Evolutionary conservation across 129 eudicot genomes (phyloP).

Genomic region (Scalesia atractyloides): DNA sequence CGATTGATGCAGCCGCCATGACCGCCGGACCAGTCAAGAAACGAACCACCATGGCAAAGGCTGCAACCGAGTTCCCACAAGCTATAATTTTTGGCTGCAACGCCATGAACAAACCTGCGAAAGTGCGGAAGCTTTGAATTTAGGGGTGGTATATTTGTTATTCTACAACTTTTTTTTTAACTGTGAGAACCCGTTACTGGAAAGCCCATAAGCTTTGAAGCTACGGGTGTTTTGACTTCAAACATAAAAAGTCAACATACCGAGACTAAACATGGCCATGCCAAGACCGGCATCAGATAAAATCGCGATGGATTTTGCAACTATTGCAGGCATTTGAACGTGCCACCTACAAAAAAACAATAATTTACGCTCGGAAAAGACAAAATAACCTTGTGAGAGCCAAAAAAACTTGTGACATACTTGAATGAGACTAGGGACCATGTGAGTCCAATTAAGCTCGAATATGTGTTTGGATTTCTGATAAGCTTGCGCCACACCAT

Average conservation of each 20-base stretch:
- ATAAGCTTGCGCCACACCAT: constrained; percentile 95
- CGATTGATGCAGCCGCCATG: background rate
- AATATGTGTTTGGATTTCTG: constrained; percentile 82
- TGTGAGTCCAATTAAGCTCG: constrained; percentile 79
- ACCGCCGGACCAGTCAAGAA: background rate
- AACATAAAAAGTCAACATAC: background rate
- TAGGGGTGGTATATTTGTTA: too few species aligned
- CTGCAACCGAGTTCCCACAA: background rate
- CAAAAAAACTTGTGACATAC: constrained; percentile 25
- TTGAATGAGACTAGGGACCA: constrained; percentile 84
- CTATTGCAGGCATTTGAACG: background rate
- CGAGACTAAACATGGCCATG: background rate
- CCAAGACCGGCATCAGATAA: background rate
- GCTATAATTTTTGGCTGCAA: background rate
- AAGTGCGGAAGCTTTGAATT: background rate
- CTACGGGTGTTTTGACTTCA: too few species aligned
- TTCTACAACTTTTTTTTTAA: too few species aligned
- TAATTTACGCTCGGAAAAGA: too few species aligned
- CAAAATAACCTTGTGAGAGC: background rate
- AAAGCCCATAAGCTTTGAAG: too few species aligned
- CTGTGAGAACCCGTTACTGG: too few species aligned
- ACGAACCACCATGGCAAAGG: background rate
- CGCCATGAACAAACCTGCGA: background rate
- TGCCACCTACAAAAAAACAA: background rate
- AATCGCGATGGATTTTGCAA: background rate